Conservation (phyloP, 2,329 filamentous ascomycete species). For the Claviceps spartinae region DNA sequence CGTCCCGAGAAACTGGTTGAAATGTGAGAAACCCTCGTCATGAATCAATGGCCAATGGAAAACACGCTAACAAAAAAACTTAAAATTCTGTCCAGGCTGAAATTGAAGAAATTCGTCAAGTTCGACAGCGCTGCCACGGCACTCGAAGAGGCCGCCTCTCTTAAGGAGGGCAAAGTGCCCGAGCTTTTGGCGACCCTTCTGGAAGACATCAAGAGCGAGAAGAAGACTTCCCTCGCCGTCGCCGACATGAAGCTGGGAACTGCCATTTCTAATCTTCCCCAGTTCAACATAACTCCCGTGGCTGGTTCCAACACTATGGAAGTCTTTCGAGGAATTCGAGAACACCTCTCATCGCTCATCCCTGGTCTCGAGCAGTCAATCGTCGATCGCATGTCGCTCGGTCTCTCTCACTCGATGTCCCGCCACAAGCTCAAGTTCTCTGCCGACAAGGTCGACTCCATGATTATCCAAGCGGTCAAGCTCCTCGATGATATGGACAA, state of each 20-base stretch:
- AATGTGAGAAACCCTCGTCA: constrained; percentile 46
- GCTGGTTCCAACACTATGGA: constrained; percentile 52
- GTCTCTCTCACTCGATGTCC: constrained; percentile 92
- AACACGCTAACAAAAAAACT: constrained; percentile 1
- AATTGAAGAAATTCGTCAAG: constrained; percentile 94
- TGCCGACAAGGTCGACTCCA: constrained; percentile 95
- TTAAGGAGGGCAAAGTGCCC: constrained; percentile 91
- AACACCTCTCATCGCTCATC: constrained; percentile 79
- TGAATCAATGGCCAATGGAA: background rate
- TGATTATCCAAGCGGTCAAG: constrained; percentile 96
- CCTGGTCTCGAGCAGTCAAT: constrained; percentile 75
- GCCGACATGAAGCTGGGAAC: constrained; percentile 86
- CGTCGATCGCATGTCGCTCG: constrained; percentile 86
- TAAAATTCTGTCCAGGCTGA: constrained; percentile 45
- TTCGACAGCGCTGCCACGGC: constrained; percentile 88
- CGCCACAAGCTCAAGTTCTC: constrained; percentile 98
- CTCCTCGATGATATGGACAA: constrained; percentile 95
- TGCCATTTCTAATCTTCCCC: constrained; percentile 82
- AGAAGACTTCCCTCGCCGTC: constrained; percentile 89
- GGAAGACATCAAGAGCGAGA: constrained; percentile 87
- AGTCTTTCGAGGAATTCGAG: constrained; percentile 86
- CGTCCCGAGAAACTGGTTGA: constrained; percentile 76
- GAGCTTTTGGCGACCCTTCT: constrained; percentile 72
- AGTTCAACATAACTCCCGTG: constrained; percentile 72
- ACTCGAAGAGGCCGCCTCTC: constrained; percentile 74